Evolutionary conservation across 1,284 basidiomycete species (phyloP).

Genomic region (Sanghuangporus weigelae): DNA sequence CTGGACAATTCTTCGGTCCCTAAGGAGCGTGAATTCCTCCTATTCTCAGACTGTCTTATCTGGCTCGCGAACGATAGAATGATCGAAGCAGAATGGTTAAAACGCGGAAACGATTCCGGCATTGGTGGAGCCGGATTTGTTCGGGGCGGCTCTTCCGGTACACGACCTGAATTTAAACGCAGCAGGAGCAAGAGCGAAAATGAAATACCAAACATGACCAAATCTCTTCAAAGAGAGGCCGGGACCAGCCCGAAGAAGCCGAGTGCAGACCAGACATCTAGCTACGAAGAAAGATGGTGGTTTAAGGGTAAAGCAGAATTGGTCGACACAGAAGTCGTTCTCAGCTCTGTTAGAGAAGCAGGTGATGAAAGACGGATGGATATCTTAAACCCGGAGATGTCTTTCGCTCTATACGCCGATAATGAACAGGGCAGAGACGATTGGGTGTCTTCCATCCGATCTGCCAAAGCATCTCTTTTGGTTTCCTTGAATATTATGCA

Average conservation of each 20-base stretch:
- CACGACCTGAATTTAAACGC: slow-evolving; percentile 36
- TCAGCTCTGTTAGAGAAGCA: slow-evolving; percentile 43
- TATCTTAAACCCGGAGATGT: slow-evolving; percentile 68
- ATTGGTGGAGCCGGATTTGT: slow-evolving; percentile 7
- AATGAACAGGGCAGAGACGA: slow-evolving; percentile 55
- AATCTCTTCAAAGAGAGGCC: slow-evolving; percentile 21
- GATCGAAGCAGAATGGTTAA: slow-evolving; percentile 19
- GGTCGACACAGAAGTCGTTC: slow-evolving; percentile 73
- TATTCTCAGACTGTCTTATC: slow-evolving; percentile 78
- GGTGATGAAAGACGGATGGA: slow-evolving; percentile 58
- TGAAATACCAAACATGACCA: slow-evolving; percentile 34
- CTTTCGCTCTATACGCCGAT: slow-evolving; percentile 67
- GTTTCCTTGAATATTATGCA: slow-evolving; percentile 60
- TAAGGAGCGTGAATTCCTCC: slow-evolving; percentile 63
- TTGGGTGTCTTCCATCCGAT: slow-evolving; percentile 68
- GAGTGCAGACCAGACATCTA: slow-evolving; percentile 35
- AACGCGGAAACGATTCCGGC: slow-evolving; percentile 19
- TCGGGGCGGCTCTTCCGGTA: slow-evolving; percentile 17
- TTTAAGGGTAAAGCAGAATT: slow-evolving; percentile 66
- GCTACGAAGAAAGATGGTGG: slow-evolving; percentile 54
- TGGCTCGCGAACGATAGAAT: slow-evolving; percentile 54
- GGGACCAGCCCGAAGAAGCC: slow-evolving; percentile 29
- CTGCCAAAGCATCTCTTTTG: slow-evolving; percentile 67
- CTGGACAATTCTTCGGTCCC: slow-evolving; percentile 46
- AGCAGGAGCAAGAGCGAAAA: slow-evolving; percentile 59